phyloP scores from a whole-genome alignment of 1,284 basidiomycete species.

The Lignosus rhinocerotis region DNA sequence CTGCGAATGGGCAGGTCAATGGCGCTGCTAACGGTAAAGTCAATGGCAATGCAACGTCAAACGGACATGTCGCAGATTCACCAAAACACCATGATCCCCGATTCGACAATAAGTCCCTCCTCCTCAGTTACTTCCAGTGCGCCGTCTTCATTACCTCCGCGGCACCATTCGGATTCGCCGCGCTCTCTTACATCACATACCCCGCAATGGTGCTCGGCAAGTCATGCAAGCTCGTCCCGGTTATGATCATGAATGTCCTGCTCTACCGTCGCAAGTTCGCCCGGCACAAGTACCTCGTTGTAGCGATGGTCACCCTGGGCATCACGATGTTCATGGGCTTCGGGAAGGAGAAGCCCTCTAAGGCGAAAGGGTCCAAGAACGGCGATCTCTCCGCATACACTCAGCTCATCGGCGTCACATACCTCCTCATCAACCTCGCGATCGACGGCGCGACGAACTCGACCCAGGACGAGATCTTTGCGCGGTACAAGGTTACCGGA shows the following conservation, averaged over 20 bases:
- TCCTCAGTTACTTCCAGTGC: slow-evolving; percentile 80
- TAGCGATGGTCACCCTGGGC: slow-evolving; percentile 88
- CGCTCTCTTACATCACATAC: slow-evolving; percentile 95
- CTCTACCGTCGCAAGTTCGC: slow-evolving; percentile 90
- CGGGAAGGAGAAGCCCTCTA: slow-evolving; percentile 58
- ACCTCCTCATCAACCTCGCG: slow-evolving; percentile 83
- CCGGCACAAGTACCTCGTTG: slow-evolving; percentile 92
- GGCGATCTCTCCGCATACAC: slow-evolving; percentile 46
- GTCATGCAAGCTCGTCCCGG: slow-evolving; percentile 97
- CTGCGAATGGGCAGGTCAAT: slow-evolving; percentile 10
- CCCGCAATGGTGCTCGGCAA: slow-evolving; percentile 99
- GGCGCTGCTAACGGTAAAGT: slow-evolving; percentile 19
- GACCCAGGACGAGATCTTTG: slow-evolving; percentile 98
- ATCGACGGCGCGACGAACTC: slow-evolving; percentile 95
- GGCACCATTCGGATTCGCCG: slow-evolving; percentile 93
- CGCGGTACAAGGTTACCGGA: slow-evolving; percentile 75
- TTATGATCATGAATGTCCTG: slow-evolving; percentile 93
- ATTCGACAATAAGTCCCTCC: slow-evolving; percentile 53
- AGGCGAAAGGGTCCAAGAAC: slow-evolving; percentile 37
- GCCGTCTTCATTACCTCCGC: slow-evolving; percentile 88
- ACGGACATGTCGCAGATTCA: slow-evolving; percentile 33
- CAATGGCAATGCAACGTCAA: slow-evolving; percentile 26
- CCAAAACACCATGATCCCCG: slow-evolving; percentile 37
- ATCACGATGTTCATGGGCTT: slow-evolving; percentile 97
- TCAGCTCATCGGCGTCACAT: slow-evolving; percentile 65